A percentile compares a stretch with the other conserved stretches of the same genome.
Evolutionary conservation across 192 early-diverging fungal genomes (phyloP).

Genomic region (Rhizophagus prolifer): DNA sequence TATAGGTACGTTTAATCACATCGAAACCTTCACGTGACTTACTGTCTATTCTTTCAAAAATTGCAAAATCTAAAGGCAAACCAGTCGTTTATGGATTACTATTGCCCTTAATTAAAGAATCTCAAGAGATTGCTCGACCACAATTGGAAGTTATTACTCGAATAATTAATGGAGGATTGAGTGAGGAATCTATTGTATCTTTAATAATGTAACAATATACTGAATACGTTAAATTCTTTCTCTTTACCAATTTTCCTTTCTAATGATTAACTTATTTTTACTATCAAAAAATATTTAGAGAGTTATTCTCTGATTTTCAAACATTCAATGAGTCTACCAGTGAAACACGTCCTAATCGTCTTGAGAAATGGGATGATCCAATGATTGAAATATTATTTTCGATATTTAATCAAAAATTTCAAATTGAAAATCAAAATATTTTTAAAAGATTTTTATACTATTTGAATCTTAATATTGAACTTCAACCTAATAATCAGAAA

Average conservation of each 20-base stretch:
- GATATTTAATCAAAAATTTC: constrained; percentile 25
- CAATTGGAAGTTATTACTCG: constrained; percentile 23
- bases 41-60: constrained; percentile 13
- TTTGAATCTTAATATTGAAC: constrained; percentile 15
- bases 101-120: constrained; percentile 13
- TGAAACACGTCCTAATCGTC: neutral
- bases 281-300: constrained; percentile 1
- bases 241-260: neutral
- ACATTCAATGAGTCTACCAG: neutral
- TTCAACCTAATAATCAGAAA: constrained; percentile 16
- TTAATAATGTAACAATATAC: neutral
- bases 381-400: constrained; percentile 19
- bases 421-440: neutral
- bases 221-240: no score
- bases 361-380: constrained; percentile 1
- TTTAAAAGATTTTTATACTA: constrained; percentile 6
- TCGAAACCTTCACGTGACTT: constrained; percentile 24
- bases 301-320: neutral
- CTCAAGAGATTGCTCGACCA: neutral
- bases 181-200: neutral
- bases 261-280: neutral
- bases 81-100: constrained; percentile 19
- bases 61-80: constrained; percentile 12
- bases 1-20: neutral
- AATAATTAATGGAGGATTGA: constrained; percentile 12